Percentiles rank a stretch among this genome's conserved stretches.
Conservation (phyloP, 2,329 filamentous ascomycete genomes). For the Pseudocercospora macadamiae region DNA sequence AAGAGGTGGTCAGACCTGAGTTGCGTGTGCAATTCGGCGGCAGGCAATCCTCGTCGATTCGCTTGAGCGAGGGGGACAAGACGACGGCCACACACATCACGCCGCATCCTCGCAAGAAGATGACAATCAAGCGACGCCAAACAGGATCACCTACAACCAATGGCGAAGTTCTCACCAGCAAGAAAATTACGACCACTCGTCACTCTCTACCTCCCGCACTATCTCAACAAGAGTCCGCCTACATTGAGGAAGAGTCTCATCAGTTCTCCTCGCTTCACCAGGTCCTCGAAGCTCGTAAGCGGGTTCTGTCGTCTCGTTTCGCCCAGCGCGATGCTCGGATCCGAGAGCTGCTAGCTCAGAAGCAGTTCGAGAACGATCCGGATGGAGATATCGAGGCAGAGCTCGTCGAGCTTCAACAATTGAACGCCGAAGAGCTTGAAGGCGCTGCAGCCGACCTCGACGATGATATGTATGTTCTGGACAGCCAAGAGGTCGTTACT, state of each 20-base stretch:
- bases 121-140: slow-evolving; percentile 36
- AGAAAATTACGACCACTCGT: slow-evolving; percentile 32
- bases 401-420: slow-evolving; percentile 19
- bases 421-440: slow-evolving; percentile 36
- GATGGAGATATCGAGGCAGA: slow-evolving; percentile 24
- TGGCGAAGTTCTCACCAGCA: slow-evolving; percentile 21
- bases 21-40: slow-evolving; percentile 37
- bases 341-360: slow-evolving; percentile 12
- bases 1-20: slow-evolving; percentile 20
- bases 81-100: slow-evolving; percentile 38
- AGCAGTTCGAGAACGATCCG: slow-evolving; percentile 5
- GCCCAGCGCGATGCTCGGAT: slow-evolving; percentile 35
- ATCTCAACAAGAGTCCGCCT: slow-evolving; percentile 25
- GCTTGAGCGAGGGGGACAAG: slow-evolving; percentile 19
- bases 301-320: slow-evolving; percentile 44
- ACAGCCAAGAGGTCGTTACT: slow-evolving; percentile 31
- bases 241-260: slow-evolving; percentile 29
- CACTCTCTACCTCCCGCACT: slow-evolving; percentile 37
- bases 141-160: slow-evolving; percentile 34
- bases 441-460: slow-evolving; percentile 22
- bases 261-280: slow-evolving; percentile 36
- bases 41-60: slow-evolving; percentile 19
- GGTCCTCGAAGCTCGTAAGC: slow-evolving; percentile 38
- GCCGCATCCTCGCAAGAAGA: slow-evolving; percentile 36
- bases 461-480: slow-evolving; percentile 39